A percentile compares a stretch with the other conserved stretches of the same genome.
Conservation (phyloP, 768 basidiomycete species). For the Amanita muscaria region DNA sequence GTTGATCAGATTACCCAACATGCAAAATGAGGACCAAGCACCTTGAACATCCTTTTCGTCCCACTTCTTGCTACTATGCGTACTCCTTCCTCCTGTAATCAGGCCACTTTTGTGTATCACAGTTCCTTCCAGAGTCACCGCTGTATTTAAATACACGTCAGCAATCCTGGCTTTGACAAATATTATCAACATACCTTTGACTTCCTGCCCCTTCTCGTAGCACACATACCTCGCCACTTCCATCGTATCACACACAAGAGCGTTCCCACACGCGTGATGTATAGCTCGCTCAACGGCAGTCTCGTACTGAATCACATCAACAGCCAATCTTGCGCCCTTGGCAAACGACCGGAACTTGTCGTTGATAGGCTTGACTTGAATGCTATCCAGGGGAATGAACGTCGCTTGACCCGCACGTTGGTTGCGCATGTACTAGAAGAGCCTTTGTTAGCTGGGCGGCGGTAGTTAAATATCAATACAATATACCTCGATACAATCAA, state of each 20-base stretch:
- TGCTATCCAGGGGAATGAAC: slow-evolving; percentile 97
- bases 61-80: slow-evolving; percentile 80
- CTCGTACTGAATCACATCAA: slow-evolving; percentile 80
- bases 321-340: slow-evolving; percentile 77
- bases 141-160: slow-evolving; percentile 28
- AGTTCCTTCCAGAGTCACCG: slow-evolving; percentile 94
- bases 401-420: slow-evolving; percentile 95
- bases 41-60: slow-evolving; percentile 92
- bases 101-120: slow-evolving; percentile 96
- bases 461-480: not conserved
- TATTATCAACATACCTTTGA: slow-evolving; percentile 64
- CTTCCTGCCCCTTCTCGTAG: slow-evolving; percentile 92
- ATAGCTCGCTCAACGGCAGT: slow-evolving; percentile 87
- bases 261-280: slow-evolving; percentile 93
- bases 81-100: slow-evolving; percentile 90
- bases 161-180: not conserved
- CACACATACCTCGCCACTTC: slow-evolving; percentile 85
- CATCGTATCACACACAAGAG: slow-evolving; percentile 92
- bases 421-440: slow-evolving; percentile 80
- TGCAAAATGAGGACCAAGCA: slow-evolving; percentile 19
- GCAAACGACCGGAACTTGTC: slow-evolving; percentile 92
- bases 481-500: slow-evolving; percentile 89
- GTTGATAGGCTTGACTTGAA: slow-evolving; percentile 87
- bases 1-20: not conserved
- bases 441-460: not conserved